Base-by-base conservation (phyloP, 2,329 filamentous ascomycete species). In the Hypoxylon sp. region DNA sequence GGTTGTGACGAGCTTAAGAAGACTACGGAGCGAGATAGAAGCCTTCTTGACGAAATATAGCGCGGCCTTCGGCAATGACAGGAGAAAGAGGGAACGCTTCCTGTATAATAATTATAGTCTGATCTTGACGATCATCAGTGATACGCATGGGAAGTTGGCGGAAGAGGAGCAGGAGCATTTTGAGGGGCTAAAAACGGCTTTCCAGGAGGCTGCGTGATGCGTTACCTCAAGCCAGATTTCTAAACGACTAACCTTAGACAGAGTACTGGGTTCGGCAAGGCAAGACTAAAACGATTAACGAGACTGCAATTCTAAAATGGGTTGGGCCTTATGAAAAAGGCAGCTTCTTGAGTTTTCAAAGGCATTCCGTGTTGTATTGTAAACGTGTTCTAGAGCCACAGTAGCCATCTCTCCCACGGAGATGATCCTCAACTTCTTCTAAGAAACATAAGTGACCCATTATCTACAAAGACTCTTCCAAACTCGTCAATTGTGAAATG, bases 81-180 rank as follows among this genome's bases (percentile, higher is more conserved):
- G 88, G 70, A 88, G 93, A 77, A 97, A 97, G 82, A 86, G 91
- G 72, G 92, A 95, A 73, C 86, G 96, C 48, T 98, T 98, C 77
- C 80, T 99, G 75, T 96, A 92, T 77, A 99, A 98, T 78, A 99
- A 99, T 79, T 98, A 97, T 80, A 97, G 93, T 59, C 84, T 99
- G 70, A 88, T 99, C n/a, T 85, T 93, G 75, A 98, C 96, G 10
- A 98, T 99, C 69, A 92, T 99, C 71, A 89, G 92, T 75, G 92
- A 95, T 74, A 86, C 89, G 3, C 85, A 86, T 10, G 93, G 93
- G 3, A 93, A 92, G 78, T 79, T 95, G 75, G 88, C 92, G 0
- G 82, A 83, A 24, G 94, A 97, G 75, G 90, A 95, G 79, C 90
- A 91, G 80, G 85, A 84, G 72, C 88, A 94, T 80, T 94, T 96